Base-by-base conservation (phyloP, 129 eudicot genomes). In the Tanacetum coccineum region DNA sequence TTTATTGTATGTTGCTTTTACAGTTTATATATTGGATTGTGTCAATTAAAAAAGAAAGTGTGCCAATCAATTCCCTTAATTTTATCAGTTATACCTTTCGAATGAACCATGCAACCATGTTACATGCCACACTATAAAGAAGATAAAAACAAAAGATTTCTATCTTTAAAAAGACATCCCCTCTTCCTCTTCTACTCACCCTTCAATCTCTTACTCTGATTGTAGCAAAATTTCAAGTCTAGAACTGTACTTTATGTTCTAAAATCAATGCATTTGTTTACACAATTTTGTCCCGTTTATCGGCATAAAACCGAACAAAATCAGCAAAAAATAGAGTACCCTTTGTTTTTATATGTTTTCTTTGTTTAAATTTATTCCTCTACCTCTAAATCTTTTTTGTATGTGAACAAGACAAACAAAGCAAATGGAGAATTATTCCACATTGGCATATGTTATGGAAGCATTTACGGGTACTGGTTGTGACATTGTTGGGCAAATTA, bases 351-450 rank as follows among this genome's bases (percentile, higher is more conserved):
- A 48, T 25, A 21, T 64, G 18, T 45, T 64, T 25, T 30, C 39
- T 30, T 30, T 0, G 8, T 30, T 30, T 11, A 9, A 19, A 28
- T 40, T 40, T 62, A 13, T 17, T 39, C 47, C 12, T 62, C 50
- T 19, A 30, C 36, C 36, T 30, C 6, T 30, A 30, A 30, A 3
- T 11, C 32, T 55, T 18, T 21, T 11, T 55, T 55, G n/a, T n/a
- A 19, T 18, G 28, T 18, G 10, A 46, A 11, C 13, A 42, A 42
- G 11, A 9, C 28, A 50, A 51, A 17, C 15, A 51, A 15, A 57
- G 50, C 9, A 64, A 74, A 83, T 84, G 89, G 83, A 71, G n/a
- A 11, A 66, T 32, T 20, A 70, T n/a, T 54, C 85, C 0, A 30
- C 80, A 51, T 73, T 71, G 10, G 36, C 42, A 7, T 25, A 73